Percentiles rank a stretch among this genome's conserved stretches.
These are phyloP conservation scores for Misopates orontium DNA, from an alignment of 257 asterid species.

Conservation along the genomic window DNA sequence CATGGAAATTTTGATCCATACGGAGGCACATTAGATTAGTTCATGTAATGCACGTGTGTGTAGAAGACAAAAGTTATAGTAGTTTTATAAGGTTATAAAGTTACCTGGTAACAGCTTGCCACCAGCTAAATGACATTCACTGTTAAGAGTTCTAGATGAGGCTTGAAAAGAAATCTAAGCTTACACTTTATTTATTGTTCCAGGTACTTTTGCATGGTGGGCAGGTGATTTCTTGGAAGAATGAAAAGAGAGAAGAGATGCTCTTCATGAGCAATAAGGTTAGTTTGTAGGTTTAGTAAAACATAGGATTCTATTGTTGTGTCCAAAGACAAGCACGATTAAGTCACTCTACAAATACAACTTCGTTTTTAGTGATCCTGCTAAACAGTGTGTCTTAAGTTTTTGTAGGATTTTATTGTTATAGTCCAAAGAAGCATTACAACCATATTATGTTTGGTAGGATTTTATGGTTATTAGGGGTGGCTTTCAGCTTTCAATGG, in stretches of 20 bases:
- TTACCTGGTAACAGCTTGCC: not conserved
- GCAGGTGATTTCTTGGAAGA: constrained; percentile 79
- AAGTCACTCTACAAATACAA: not conserved
- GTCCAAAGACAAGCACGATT: not conserved
- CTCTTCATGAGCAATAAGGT: constrained; percentile 71
- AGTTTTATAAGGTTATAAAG: not conserved
- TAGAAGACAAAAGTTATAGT: not conserved
- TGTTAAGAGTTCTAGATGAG: not conserved
- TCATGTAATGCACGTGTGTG: not conserved
- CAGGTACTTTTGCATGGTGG: constrained; percentile 75
- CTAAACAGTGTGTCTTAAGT: too few species aligned
- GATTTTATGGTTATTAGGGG: not conserved
- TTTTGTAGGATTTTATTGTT: too few species aligned
- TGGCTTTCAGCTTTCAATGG: constrained; percentile 8
- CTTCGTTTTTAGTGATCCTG: too few species aligned
- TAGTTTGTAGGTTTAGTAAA: constrained; percentile 4
- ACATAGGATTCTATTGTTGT: not conserved
- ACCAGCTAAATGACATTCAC: not conserved
- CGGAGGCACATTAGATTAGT: too few species aligned
- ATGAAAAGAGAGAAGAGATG: constrained; percentile 69
- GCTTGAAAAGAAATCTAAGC: constrained; percentile 13
- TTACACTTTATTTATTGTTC: constrained; percentile 20
- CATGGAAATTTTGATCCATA: too few species aligned
- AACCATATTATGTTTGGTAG: too few species aligned
- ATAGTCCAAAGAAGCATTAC: too few species aligned